These are phyloP conservation scores for Dictyostelium capitatum DNA, from an alignment of 78 protist genomes.

Conservation along the genomic window DNA sequence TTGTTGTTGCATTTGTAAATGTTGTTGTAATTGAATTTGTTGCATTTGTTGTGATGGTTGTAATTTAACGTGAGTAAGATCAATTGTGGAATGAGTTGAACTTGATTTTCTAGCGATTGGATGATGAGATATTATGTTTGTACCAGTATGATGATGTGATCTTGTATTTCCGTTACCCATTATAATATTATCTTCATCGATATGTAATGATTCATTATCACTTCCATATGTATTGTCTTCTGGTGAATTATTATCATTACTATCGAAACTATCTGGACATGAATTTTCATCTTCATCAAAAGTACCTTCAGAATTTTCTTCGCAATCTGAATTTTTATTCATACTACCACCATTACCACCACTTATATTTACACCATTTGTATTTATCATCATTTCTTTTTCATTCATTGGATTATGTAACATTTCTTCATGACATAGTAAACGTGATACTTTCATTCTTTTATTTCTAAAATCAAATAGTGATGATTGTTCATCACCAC, in stretches of 20 bases:
- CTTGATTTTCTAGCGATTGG: neutral
- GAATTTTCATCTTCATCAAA: constrained; percentile 64
- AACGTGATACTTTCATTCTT: constrained; percentile 72
- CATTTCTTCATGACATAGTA: constrained; percentile 64
- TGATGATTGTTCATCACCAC: neutral
- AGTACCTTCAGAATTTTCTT: constrained; percentile 60
- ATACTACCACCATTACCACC: neutral
- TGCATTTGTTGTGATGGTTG: neutral
- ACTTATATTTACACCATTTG: neutral
- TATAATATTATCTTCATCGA: constrained; percentile 23
- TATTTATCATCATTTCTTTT: neutral
- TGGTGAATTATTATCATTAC: constrained; percentile 63
- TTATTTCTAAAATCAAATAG: constrained; percentile 37
- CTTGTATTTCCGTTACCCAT: neutral
- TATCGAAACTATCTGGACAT: constrained; percentile 68
- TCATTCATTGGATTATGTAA: neutral
- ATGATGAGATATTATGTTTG: neutral
- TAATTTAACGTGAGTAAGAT: constrained; percentile 14
- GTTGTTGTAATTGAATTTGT: neutral
- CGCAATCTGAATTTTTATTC: constrained; percentile 33
- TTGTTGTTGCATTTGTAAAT: constrained; percentile 6
- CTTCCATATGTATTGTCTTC: constrained; percentile 31
- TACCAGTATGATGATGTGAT: neutral
- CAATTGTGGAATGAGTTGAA: neutral
- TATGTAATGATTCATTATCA: constrained; percentile 34